Evolutionary conservation across 2,329 filamentous ascomycete genomes (phyloP).

Genomic region (Amauroascus verrucosus): DNA sequence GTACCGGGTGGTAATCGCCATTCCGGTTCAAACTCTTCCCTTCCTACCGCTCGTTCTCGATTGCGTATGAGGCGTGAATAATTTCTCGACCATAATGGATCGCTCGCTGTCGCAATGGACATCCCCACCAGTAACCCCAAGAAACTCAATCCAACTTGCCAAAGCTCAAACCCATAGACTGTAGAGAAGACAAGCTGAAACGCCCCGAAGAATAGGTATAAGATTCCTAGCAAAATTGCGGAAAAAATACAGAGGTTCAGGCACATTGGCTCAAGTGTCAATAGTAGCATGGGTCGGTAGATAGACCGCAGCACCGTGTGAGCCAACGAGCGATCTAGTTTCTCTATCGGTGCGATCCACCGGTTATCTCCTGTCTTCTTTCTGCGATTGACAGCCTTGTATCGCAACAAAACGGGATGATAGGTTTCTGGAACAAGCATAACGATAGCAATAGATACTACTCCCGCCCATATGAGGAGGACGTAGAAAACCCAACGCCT

Average conservation of each 20-base stretch:
- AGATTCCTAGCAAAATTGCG: constrained; percentile 72
- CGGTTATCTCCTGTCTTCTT: constrained; percentile 66
- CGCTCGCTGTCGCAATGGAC: constrained; percentile 36
- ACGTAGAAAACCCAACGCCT: constrained; percentile 75
- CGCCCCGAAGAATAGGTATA: constrained; percentile 86
- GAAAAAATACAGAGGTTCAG: constrained; percentile 71
- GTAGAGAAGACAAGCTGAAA: constrained; percentile 69
- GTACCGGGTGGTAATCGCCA: constrained; percentile 63
- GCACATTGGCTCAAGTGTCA: constrained; percentile 76
- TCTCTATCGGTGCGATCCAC: constrained; percentile 70
- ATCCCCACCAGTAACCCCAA: constrained; percentile 45
- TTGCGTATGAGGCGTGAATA: constrained; percentile 35
- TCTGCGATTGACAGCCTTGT: constrained; percentile 60
- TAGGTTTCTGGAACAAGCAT: constrained; percentile 82
- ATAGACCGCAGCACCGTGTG: constrained; percentile 49
- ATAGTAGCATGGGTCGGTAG: constrained; percentile 63
- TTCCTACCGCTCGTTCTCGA: constrained; percentile 25
- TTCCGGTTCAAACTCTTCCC: constrained; percentile 62
- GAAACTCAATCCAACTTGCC: constrained; percentile 71
- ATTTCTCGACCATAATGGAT: constrained; percentile 39
- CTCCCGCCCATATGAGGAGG: constrained; percentile 69
- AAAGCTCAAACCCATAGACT: constrained; percentile 66
- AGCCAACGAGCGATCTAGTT: constrained; percentile 55
- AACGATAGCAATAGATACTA: constrained; percentile 53
- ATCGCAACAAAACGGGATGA: constrained; percentile 55